Evolutionary conservation across 176 grass and related monocot species (phyloP), one percentile per base, ranked within the genome.

Genomic region (Guadua angustifolia): DNA sequence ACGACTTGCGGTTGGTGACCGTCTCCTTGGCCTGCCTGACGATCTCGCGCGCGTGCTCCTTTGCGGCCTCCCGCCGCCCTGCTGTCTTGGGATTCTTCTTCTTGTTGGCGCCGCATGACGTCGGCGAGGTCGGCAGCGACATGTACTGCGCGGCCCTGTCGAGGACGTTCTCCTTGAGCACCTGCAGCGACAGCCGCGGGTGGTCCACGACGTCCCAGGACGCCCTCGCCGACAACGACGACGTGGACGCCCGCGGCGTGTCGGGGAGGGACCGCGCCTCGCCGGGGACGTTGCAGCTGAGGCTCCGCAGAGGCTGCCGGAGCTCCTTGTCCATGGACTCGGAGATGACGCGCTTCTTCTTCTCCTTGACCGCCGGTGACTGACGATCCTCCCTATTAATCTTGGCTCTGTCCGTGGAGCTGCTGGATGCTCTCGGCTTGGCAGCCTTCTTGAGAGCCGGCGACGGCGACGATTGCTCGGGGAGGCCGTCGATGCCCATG

Each of bases 401-500:
- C 3, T 22, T 22, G 55, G 8, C 55, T 25, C 9, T 60, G 22
- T 32, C 25, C 11, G 59, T 18, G 1, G 15, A 9, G 46, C 25
- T 2, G 22, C 11, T 5, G 17, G n/a, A 15, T 2, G 33, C 16
- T 2, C 16, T 57, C 21, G 24, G 39, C 5, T 51, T 85, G 14
- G 0, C 9, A 32, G 18, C 21, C 76, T 83, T 76, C 39, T 9
- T 61, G 35, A 68, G 74, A 39, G 44, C 46, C 2, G 88, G 78
- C 7, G 88, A 79, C 2, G 92, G 84, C 33, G 86, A 58, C 32
- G 86, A 19, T 4, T 83, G 43, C 21, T 95, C 83, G 2, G 94
- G 94, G 19, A 97, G 83, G 58, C 87, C 91, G 65, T 94, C 89
- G 80, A 97, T 83, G 73, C 91, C 94, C 94, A 97, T 97, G 71